Percentiles rank a stretch among this genome's conserved stretches.
Conservation (phyloP, 495 filamentous ascomycete genomes). For the Copromyces sp. region DNA sequence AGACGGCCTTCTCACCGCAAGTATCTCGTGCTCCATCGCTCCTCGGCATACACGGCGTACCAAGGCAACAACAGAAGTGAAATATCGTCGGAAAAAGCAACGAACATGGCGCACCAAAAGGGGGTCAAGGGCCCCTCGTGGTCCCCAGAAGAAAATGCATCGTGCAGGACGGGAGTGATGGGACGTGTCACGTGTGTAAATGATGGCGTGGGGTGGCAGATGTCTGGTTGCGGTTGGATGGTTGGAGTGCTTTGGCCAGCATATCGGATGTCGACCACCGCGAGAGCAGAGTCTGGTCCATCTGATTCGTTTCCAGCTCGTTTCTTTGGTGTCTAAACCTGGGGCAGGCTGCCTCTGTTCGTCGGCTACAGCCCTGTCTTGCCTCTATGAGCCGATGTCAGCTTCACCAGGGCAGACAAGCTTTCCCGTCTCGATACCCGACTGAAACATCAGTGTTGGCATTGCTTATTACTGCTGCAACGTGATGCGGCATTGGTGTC, state of each 20-base stretch:
- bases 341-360: background rate
- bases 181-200: background rate
- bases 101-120: background rate
- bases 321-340: background rate
- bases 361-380: background rate
- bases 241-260: background rate
- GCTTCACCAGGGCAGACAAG: background rate
- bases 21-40: background rate
- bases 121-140: background rate
- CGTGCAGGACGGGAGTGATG: background rate
- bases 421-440: background rate
- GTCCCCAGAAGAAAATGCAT: background rate
- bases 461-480: background rate
- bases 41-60: background rate
- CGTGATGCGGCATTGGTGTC: background rate
- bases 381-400: background rate
- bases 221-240: background rate
- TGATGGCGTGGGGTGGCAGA: background rate
- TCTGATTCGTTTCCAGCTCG: background rate
- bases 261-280: background rate
- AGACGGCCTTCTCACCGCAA: background rate
- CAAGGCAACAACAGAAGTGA: background rate
- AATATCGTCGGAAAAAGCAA: background rate
- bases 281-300: background rate
- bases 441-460: background rate